Conservation (phyloP, 2,329 filamentous ascomycete genomes). For the Fusarium beomiforme region DNA sequence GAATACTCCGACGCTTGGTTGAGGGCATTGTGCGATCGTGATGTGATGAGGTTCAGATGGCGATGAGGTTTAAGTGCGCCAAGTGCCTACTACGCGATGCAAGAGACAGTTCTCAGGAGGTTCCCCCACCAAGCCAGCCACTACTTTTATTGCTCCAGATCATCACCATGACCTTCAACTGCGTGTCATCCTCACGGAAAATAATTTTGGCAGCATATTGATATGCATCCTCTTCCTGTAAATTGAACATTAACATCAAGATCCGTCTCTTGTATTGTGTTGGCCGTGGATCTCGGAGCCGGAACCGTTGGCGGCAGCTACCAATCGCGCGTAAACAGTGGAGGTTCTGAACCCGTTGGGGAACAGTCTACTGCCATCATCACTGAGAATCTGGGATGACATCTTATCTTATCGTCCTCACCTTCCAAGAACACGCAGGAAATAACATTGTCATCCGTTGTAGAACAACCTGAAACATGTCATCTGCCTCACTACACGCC, state of each 20-base stretch:
- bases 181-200: not conserved
- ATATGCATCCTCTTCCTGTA: too few relatives aligned
- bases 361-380: not conserved
- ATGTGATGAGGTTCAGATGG: not conserved
- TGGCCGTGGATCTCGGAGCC: not conserved
- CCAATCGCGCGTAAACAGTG: too few relatives aligned
- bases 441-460: not conserved
- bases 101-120: not conserved
- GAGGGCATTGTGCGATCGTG: not conserved
- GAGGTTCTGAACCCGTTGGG: not conserved
- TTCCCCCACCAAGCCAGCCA: not conserved
- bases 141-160: not conserved
- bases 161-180: not conserved
- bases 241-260: not conserved
- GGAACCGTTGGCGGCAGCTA: not conserved
- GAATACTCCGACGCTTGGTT: not conserved
- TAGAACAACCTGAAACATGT: conserved; percentile 35
- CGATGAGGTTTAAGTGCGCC: not conserved
- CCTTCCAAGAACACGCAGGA: not conserved
- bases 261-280: not conserved
- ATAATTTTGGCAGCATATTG: not conserved
- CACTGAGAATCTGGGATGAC: not conserved
- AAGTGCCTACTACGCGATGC: not conserved
- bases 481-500: conserved; percentile 36
- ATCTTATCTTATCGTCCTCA: not conserved